Evolutionary conservation across 2,329 filamentous ascomycete species (phyloP), one percentile per base, ranked within the genome.

Genomic region (Ophiostoma novo-ulmi): DNA sequence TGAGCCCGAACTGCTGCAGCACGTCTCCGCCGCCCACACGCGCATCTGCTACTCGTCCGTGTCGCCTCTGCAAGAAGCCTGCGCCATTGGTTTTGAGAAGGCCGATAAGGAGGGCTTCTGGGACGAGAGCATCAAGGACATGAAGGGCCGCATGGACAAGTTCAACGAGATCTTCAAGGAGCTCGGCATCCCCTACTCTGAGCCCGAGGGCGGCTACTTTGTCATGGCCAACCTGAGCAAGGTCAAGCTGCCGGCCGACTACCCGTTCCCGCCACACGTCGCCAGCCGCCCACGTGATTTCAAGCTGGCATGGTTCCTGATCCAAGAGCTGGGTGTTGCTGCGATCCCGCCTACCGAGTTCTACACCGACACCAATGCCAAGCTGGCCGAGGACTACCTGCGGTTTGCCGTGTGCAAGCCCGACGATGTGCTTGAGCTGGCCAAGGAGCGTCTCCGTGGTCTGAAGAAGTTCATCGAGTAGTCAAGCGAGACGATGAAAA

Each of bases 281-380:
- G 92, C 91, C 17, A 89, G 85, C 77, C 87, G 95, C 1, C 93
- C 95, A 35, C 85, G 95, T 39, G 95, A 99, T 79, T 99, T 98
- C 82, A 92, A 97, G 84, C 86, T 99, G 66, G 88, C 89, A 48
- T 99, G 94, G 94, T 98, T 98, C 82, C 81, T 97, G 76, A 99
- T 99, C 80, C 94, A 94, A 79, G 94, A 99, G 82, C 84, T 99
- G 26, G 95, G 95, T 11, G 93, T 99, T 38, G 95, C 95, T 2
- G 94, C 94, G 10, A 97, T 99, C 73, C 95, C 95, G 22, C 95
- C 95, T 0, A 97, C 94, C 0, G 95, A 99, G 80, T 99, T 99
- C 80, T 98, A 97, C 79, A 97, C 94, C 0, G 89, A 92, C 22
- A 82, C 80, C 63, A 97, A 97, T 77, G 88, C 91, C 38, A 88